Base-by-base conservation (phyloP, 345 rosid genomes). In the Alliaria petiolata region DNA sequence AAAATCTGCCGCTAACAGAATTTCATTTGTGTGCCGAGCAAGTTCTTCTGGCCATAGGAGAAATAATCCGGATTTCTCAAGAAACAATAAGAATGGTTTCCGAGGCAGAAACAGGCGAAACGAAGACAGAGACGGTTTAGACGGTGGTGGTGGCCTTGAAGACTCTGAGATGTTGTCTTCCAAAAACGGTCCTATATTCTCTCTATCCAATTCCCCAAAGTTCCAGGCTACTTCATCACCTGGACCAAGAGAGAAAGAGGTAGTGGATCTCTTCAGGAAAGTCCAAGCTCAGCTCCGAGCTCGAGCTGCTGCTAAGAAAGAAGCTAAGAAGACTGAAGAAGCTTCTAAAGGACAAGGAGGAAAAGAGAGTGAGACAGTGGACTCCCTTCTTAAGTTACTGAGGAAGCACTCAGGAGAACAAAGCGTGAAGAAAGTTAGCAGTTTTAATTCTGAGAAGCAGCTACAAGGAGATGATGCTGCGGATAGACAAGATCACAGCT, bases 251-350 rank as follows among this genome's bases (percentile, higher is more conserved):
- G 95, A 92, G 82, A 83, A 85, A 83, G 95, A 92, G 78, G 84
- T 90, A 70, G 91, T 86, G 56, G 85, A 90, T 53, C 85, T 90
- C 60, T 92, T 89, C 80, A 83, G 81, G 81, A 88, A 92, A 80
- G 93, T 89, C 36, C 96, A 92, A 63, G 78, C 83, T 71, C 89
- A 85, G 75, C 95, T 92, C 62, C 83, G 92, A 49, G 87, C 87
- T 72, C 85, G 91, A 85, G 90, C 95, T 62, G 86, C 83, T 3
- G 67, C 68, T 66, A 87, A 83, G 78, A 85, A 84, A 75, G 87
- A 86, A 74, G 85, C 80, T 22, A 81, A 79, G 70, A 86, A 80
- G 76, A 68, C 67, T 51, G 92, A 84, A 66, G 69, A 62, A 22
- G 63, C 70, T 52, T 53, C 80, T 2, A 78, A 77, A 61, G 88